These are phyloP conservation scores for Paragyromitra xinjiangensis DNA, from an alignment of 495 filamentous ascomycete species.

Conservation along the genomic window DNA sequence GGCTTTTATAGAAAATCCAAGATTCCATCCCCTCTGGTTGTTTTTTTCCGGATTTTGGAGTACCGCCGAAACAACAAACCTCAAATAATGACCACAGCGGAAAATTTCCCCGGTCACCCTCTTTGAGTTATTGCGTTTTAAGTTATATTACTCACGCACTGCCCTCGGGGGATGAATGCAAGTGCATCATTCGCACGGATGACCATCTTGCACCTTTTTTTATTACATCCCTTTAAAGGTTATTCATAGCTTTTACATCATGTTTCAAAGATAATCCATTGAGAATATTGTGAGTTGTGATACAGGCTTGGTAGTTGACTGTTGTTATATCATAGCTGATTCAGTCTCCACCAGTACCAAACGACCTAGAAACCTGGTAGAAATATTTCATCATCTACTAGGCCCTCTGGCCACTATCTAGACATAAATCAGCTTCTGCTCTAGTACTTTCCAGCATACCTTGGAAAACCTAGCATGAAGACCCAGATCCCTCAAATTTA, in stretches of 20 bases:
- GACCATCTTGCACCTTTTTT: background rate
- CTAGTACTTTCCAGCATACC: background rate
- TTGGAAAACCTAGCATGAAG: constrained; percentile 6
- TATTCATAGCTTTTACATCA: background rate
- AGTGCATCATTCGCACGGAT: background rate
- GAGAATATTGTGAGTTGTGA: background rate
- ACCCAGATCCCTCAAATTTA: background rate
- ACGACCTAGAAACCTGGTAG: background rate
- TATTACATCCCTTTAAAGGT: background rate
- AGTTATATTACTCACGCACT: background rate
- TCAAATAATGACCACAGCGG: constrained; percentile 4
- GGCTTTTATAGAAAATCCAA: constrained; percentile 2
- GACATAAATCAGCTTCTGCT: background rate
- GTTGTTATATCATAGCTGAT: constrained; percentile 7
- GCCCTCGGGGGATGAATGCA: background rate
- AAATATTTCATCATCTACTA: background rate
- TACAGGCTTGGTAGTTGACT: background rate
- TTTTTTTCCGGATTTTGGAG: background rate
- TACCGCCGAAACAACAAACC: background rate
- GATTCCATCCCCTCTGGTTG: background rate
- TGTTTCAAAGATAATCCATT: constrained; percentile 15
- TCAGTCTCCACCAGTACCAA: background rate
- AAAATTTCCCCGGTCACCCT: background rate
- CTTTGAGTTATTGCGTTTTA: constrained; percentile 8
- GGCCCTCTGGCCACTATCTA: background rate